These are phyloP conservation scores for Fusarium keratoplasticum DNA, from an alignment of 2,329 filamentous ascomycete genomes.

Conservation along the genomic window DNA sequence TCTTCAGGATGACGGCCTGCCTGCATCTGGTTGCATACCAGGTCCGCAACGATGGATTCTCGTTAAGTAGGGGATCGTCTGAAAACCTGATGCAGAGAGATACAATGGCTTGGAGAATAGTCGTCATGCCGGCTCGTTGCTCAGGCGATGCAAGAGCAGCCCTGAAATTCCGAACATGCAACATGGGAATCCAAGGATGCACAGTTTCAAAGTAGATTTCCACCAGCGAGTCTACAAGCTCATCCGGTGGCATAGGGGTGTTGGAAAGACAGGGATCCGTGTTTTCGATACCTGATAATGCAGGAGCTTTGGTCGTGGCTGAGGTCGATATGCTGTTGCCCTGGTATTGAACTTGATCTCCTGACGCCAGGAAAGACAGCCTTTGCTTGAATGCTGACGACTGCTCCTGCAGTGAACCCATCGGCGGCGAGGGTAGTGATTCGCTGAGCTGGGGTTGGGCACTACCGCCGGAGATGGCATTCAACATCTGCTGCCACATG, in stretches of 20 bases:
- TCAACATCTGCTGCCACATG: constrained; percentile 50
- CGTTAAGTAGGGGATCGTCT: constrained; percentile 42
- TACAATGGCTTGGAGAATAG: constrained; percentile 53
- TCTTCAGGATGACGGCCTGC: constrained; percentile 47
- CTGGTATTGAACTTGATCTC: not conserved
- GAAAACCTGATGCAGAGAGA: constrained; percentile 45
- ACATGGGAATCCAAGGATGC: constrained; percentile 53
- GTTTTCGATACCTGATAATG: not conserved
- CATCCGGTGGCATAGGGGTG: constrained; percentile 39
- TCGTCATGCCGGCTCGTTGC: constrained; percentile 37
- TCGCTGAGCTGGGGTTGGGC: not conserved
- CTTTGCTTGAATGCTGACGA: constrained; percentile 1
- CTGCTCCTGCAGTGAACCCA: constrained; percentile 8
- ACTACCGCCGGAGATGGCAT: not conserved
- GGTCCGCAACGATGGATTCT: not conserved
- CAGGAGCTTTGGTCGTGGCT: not conserved
- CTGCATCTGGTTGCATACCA: constrained; percentile 47
- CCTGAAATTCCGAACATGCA: constrained; percentile 44
- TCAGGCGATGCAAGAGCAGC: constrained; percentile 6
- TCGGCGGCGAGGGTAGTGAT: not conserved
- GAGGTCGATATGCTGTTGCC: not conserved
- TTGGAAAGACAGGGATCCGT: not conserved
- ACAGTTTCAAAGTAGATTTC: constrained; percentile 51
- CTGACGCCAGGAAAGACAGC: not conserved
- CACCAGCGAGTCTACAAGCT: constrained; percentile 49